A percentile compares a stretch with the other conserved stretches of the same genome.
Evolutionary conservation across 1,284 basidiomycete genomes (phyloP).

Genomic region (Apiotrichum gamsii): DNA sequence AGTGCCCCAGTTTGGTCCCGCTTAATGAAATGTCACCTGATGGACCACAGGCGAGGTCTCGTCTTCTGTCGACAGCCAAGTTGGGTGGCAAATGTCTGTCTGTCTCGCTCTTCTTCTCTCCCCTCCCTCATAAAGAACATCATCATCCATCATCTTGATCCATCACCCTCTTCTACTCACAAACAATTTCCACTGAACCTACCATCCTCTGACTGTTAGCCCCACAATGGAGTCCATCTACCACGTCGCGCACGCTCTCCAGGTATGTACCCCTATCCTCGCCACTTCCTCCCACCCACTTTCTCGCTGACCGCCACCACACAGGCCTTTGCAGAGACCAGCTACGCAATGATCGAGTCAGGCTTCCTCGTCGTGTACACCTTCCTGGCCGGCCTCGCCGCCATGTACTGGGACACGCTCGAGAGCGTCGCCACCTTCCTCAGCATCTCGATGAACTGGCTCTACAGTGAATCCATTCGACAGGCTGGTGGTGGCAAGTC

Average conservation of each 20-base stretch:
- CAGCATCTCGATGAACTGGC: conserved; percentile 33
- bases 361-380: conserved; percentile 28
- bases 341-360: conserved; percentile 24
- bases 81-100: conserved; percentile 7
- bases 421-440: conserved; percentile 32
- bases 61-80: not conserved
- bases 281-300: not conserved
- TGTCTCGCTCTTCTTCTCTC: too few species aligned
- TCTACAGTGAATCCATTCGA: conserved; percentile 26
- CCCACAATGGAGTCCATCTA: conserved; percentile 31
- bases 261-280: conserved; percentile 17
- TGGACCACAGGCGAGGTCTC: too few species aligned
- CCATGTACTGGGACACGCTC: conserved; percentile 24
- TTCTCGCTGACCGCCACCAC: not conserved
- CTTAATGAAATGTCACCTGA: too few species aligned
- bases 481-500: not conserved
- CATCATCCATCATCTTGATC: not conserved
- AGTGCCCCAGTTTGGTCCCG: too few species aligned
- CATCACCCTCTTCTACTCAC: not conserved
- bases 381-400: conserved; percentile 25
- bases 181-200: not conserved
- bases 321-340: conserved; percentile 29
- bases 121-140: not conserved
- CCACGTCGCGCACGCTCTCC: conserved; percentile 26
- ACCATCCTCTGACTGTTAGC: conserved; percentile 23